phyloP scores from a whole-genome alignment of 2,329 filamentous ascomycete species.

The Fusarium avenaceum region DNA sequence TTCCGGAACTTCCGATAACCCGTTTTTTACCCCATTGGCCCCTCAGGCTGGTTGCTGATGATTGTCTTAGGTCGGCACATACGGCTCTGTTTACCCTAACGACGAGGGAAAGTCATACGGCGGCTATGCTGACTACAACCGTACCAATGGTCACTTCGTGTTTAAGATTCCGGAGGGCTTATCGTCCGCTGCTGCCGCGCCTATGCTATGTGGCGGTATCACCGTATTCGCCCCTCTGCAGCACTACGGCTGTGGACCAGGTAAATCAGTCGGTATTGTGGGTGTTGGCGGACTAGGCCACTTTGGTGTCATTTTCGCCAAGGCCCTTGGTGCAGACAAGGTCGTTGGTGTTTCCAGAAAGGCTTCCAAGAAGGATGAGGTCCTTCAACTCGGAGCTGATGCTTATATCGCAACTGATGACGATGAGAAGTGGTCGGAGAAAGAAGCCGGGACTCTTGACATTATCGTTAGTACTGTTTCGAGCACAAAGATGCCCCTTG shows the following conservation, averaged over 20 bases:
- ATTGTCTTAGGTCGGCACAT: constrained; percentile 61
- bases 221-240: constrained; percentile 83
- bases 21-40: too few species aligned
- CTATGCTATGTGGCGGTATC: constrained; percentile 86
- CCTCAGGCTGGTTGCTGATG: too few species aligned
- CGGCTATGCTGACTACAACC: constrained; percentile 63
- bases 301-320: constrained; percentile 75
- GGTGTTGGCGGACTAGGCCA: constrained; percentile 77
- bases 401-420: constrained; percentile 70
- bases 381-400: constrained; percentile 66
- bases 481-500: constrained; percentile 40
- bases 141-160: constrained; percentile 53
- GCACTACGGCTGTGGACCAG: constrained; percentile 57
- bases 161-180: constrained; percentile 81
- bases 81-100: constrained; percentile 54
- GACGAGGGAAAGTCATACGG: constrained; percentile 60
- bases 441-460: constrained; percentile 72
- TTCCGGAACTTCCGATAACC: too few species aligned
- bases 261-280: constrained; percentile 74
- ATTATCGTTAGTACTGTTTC: constrained; percentile 79
- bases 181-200: constrained; percentile 71
- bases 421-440: constrained; percentile 64
- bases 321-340: constrained; percentile 71
- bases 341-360: constrained; percentile 70
- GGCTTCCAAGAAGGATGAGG: constrained; percentile 68